Conservation (phyloP, 2,329 filamentous ascomycete species). For the Neonectria faginata region DNA sequence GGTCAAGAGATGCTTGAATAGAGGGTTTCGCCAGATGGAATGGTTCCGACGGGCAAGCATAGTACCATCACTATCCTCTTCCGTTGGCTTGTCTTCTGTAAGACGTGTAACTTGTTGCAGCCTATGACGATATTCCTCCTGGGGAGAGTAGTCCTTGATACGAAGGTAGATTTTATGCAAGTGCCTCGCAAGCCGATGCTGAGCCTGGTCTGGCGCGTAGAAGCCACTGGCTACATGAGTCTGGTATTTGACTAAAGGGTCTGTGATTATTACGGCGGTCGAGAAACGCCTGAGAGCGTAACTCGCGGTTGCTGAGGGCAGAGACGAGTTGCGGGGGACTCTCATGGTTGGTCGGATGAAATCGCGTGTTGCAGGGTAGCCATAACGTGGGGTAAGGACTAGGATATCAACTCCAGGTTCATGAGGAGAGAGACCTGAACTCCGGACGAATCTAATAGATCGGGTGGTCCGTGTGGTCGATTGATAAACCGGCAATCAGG, state of each 20-base stretch:
- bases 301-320: constrained; percentile 5
- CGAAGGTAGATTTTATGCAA: constrained; percentile 80
- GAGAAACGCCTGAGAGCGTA: constrained; percentile 52
- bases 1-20: constrained; percentile 70
- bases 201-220: constrained; percentile 76
- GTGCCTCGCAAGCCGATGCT: constrained; percentile 79
- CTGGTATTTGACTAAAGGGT: constrained; percentile 82
- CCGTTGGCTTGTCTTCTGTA: constrained; percentile 48
- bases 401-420: not conserved
- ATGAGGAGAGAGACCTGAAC: not conserved
- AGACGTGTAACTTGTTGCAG: constrained; percentile 70
- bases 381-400: constrained; percentile 12
- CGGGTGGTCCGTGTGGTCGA: not conserved
- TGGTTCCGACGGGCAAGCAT: constrained; percentile 64
- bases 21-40: constrained; percentile 68
- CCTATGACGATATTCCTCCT: constrained; percentile 74
- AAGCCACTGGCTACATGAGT: constrained; percentile 74
- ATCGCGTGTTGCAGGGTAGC: constrained; percentile 9
- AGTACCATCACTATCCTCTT: constrained; percentile 47
- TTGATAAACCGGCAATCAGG: not conserved
- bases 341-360: constrained; percentile 12
- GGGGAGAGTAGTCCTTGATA: constrained; percentile 82
- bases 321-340: constrained; percentile 22
- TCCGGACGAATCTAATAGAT: not conserved
- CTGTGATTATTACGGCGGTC: constrained; percentile 71